Conservation (phyloP, 129 eudicot species). For the Ambrosia trifida region DNA sequence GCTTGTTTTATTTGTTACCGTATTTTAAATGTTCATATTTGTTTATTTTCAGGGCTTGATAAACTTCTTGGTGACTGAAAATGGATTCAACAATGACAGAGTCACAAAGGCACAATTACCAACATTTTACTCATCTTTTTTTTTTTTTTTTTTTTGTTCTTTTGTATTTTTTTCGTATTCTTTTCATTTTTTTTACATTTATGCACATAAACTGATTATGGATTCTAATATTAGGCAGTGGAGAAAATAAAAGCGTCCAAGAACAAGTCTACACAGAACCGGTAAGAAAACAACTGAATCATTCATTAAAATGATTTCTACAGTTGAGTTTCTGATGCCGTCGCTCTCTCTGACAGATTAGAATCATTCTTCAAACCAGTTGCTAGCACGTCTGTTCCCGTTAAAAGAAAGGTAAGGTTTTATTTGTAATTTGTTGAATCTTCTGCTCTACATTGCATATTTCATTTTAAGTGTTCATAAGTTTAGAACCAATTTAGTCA, state of each 20-base stretch:
- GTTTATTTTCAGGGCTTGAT: conserved; percentile 63
- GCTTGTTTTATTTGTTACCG: neutral
- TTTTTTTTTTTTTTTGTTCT: neutral
- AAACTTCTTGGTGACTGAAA: conserved; percentile 79
- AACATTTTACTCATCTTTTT: neutral
- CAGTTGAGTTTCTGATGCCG: conserved; percentile 14
- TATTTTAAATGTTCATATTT: neutral
- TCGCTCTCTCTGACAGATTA: conserved; percentile 47
- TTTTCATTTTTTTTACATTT: neutral
- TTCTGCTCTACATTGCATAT: neutral
- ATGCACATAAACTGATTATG: neutral
- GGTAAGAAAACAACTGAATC: conserved; percentile 46
- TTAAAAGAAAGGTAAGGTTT: conserved; percentile 71
- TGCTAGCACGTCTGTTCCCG: conserved; percentile 53
- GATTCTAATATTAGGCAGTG: conserved; percentile 43
- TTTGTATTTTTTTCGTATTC: neutral
- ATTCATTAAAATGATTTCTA: neutral
- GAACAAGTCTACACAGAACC: conserved; percentile 79
- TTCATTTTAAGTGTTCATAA: neutral
- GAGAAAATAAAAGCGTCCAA: conserved; percentile 97
- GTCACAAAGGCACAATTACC: conserved; percentile 58
- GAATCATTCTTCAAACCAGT: conserved; percentile 91
- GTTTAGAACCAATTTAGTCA: conserved; percentile 9
- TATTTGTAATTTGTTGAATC: neutral
- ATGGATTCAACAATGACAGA: conserved; percentile 94